A percentile compares a stretch with the other conserved stretches of the same genome.
phyloP scores from a whole-genome alignment of 108 stramenopile species.

The Conticribra guillardii region DNA sequence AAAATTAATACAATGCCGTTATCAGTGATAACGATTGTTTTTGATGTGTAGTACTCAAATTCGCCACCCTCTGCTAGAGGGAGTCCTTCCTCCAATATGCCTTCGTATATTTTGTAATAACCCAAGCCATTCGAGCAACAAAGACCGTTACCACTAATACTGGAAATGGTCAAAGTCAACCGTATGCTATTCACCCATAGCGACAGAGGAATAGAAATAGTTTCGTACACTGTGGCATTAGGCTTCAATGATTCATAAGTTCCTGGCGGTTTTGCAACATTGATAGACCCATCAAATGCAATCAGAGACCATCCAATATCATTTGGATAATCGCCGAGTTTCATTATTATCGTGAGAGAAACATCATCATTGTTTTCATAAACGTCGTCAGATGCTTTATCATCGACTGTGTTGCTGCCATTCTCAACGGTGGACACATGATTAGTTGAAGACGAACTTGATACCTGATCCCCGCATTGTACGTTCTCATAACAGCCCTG shows the following conservation, averaged over 20 bases:
- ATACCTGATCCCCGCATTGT: no score
- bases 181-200: not conserved
- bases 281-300: constrained; percentile 11
- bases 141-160: constrained; percentile 9
- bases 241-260: constrained; percentile 13
- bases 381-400: not conserved
- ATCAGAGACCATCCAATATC: constrained; percentile 28
- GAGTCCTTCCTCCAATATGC: not conserved
- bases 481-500: no score
- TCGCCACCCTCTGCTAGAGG: constrained; percentile 3
- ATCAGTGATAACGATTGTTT: not conserved
- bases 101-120: constrained; percentile 11
- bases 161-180: constrained; percentile 17
- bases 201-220: not conserved
- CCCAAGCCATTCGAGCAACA: constrained; percentile 6
- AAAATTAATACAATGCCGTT: not conserved
- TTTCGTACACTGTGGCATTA: constrained; percentile 11
- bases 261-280: constrained; percentile 22
- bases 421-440: not conserved
- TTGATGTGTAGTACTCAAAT: constrained; percentile 4
- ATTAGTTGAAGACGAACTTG: no score
- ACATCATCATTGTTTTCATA: constrained; percentile 1
- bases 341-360: constrained; percentile 18
- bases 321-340: constrained; percentile 5
- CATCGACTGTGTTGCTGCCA: not conserved